These are phyloP conservation scores for Starmerella vaccinii DNA, from an alignment of 805 yeast species.

Conservation along the genomic window DNA sequence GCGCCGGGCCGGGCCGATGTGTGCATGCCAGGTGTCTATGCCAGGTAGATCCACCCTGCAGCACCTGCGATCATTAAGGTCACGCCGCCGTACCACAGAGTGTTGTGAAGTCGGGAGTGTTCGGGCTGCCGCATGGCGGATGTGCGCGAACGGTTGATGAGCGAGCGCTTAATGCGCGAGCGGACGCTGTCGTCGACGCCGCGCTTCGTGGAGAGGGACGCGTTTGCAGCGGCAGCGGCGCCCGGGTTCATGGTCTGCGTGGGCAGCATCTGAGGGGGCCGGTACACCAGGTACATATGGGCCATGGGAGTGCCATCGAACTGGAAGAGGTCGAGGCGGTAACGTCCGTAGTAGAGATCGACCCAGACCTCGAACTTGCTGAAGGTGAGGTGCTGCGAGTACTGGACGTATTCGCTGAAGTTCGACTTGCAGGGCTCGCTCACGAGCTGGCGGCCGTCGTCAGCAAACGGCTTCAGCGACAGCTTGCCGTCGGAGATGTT, in stretches of 20 bases:
- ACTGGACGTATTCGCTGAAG: constrained; percentile 53
- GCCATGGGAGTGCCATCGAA: constrained; percentile 65
- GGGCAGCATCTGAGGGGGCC: constrained; percentile 94
- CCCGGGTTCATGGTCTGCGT: constrained; percentile 78
- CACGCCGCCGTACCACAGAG: constrained; percentile 36
- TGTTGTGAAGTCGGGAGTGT: constrained; percentile 20
- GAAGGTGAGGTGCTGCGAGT: constrained; percentile 55
- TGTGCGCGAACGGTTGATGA: constrained; percentile 73
- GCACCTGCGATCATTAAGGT: constrained; percentile 33
- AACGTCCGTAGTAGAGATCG: constrained; percentile 77
- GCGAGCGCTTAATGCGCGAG: constrained; percentile 50
- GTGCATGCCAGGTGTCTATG: constrained; percentile 3
- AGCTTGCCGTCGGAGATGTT: constrained; percentile 56
- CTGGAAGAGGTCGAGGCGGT: constrained; percentile 60
- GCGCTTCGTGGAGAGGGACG: constrained; percentile 6
- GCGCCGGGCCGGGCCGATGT: too few relatives aligned
- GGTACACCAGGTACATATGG: constrained; percentile 83
- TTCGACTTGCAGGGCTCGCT: constrained; percentile 64
- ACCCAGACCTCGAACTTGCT: constrained; percentile 48
- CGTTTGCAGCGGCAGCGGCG: constrained; percentile 33
- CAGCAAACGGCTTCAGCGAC: constrained; percentile 58
- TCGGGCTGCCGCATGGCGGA: constrained; percentile 39
- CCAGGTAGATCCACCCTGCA: constrained; percentile 23
- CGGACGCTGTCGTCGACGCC: constrained; percentile 14
- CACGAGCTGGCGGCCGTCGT: constrained; percentile 86